Evolutionary conservation across 1,284 basidiomycete species (phyloP), one percentile per base, ranked within the genome.

Genomic region (Apiotrichum gracile): DNA sequence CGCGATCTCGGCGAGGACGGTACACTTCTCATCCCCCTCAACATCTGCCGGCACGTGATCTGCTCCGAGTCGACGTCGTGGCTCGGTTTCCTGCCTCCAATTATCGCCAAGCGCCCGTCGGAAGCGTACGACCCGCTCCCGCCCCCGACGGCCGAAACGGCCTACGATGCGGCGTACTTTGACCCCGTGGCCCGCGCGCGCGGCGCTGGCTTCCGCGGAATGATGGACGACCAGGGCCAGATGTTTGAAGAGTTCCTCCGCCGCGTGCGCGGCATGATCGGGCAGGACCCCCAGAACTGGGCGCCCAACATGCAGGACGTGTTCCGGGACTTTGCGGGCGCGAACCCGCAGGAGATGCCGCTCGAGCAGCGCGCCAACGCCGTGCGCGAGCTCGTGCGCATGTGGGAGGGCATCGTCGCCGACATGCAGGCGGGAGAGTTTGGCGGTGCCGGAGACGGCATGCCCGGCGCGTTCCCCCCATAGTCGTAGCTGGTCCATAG

Each of bases 101-200:
- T 73, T 14, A 81, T 82, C 57, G 77, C 56, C 27, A 61, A 61
- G 10, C 56, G 57, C n/a, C 61, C 68, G 29, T 71, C 82, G 17
- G 76, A 89, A 48, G 82, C 85, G 4, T 92, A 85, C 61, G 90
- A 93, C 66, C 89, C 89, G 1, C 75, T 92, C 1, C 87, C 88
- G 1, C 88, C 90, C 0, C 79, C 80, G 2, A 75, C 79, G 3
- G 67, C 70, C 3, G 62, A 82, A 6, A 85, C 78, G 24, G 65
- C 65, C 27, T 93, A 93, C 71, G 79, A 90, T 57, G 75, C 79
- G 2, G 74, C 72, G 22, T 93, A 90, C 76, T 91, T 93, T 76
- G 51, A 55, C 48, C 58, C 47, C 25, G 46, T 53, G 21, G 54
- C 54, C 37, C 58, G 57, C 7, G 48, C 42, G 33, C 51, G 51